Evolutionary conservation across 2,329 filamentous ascomycete species (phyloP).

Genomic region (Alternaria solani): DNA sequence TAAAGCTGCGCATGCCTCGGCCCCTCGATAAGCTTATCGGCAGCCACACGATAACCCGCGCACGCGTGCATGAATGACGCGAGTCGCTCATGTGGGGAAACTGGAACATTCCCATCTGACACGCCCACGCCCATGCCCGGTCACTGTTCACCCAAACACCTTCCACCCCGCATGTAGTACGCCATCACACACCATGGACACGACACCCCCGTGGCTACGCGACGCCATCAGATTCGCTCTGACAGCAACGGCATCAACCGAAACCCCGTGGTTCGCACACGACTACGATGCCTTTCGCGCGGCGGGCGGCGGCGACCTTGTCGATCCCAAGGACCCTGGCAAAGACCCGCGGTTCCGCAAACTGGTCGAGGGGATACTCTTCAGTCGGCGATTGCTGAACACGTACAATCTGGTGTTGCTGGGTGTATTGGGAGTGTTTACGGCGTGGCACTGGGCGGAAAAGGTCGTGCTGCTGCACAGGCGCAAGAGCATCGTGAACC

Average conservation of each 20-base stretch:
- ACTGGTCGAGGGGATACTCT: conserved; percentile 50
- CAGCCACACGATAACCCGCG: conserved; percentile 16
- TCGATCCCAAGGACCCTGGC: conserved; percentile 43
- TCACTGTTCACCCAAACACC: conserved; percentile 1
- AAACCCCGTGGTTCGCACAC: conserved; percentile 24
- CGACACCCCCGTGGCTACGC: conserved; percentile 29
- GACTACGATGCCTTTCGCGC: conserved; percentile 9
- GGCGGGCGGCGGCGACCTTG: conserved; percentile 21
- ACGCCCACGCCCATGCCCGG: neutral
- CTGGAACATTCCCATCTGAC: conserved; percentile 15
- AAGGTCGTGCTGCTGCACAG: conserved; percentile 31
- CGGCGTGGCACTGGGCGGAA: conserved; percentile 49
- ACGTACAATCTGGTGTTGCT: conserved; percentile 54
- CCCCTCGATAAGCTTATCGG: conserved; percentile 20
- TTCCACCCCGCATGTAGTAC: neutral
- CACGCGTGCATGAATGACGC: conserved; percentile 18
- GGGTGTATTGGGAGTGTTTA: conserved; percentile 48
- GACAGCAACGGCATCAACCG: conserved; percentile 33
- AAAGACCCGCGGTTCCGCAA: conserved; percentile 48
- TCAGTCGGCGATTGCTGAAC: conserved; percentile 48
- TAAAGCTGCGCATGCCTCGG: too few relatives aligned
- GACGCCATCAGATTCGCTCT: conserved; percentile 36
- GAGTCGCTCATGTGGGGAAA: conserved; percentile 14
- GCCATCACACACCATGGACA: conserved; percentile 12
- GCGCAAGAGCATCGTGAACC: conserved; percentile 14